These are phyloP conservation scores for Plasmopara halstedii DNA, from an alignment of 352 stramenopile genomes.

Conservation along the genomic window DNA sequence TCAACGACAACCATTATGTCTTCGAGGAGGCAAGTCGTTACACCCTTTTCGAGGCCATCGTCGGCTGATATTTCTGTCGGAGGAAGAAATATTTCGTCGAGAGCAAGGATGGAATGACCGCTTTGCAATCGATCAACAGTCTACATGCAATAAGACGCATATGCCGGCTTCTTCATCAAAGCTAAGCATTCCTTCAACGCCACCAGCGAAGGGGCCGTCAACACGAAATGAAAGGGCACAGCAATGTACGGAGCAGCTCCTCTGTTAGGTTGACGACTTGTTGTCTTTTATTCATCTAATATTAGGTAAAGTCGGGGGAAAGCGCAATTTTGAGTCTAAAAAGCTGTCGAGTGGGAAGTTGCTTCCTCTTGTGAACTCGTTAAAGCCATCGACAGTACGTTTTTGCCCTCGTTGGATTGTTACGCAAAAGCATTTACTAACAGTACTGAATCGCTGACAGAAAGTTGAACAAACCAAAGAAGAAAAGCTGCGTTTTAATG, in stretches of 20 bases:
- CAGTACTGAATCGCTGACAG: slow-evolving; percentile 4
- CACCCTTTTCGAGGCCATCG: slow-evolving; percentile 25
- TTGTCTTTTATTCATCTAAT: background rate
- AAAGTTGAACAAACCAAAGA: slow-evolving; percentile 36
- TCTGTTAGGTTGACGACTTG: background rate
- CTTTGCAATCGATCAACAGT: slow-evolving; percentile 48
- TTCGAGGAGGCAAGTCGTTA: slow-evolving; percentile 6
- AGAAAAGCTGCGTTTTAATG: slow-evolving; percentile 65
- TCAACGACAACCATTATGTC: slow-evolving; percentile 16
- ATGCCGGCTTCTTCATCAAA: slow-evolving; percentile 19
- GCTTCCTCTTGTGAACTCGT: slow-evolving; percentile 26
- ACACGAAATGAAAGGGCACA: slow-evolving; percentile 48
- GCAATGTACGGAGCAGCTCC: slow-evolving; percentile 27
- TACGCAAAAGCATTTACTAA: no score
- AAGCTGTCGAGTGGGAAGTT: slow-evolving; percentile 26
- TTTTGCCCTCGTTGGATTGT: background rate
- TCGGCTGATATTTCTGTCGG: slow-evolving; percentile 32
- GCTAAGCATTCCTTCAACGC: slow-evolving; percentile 13
- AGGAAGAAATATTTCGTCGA: slow-evolving; percentile 47
- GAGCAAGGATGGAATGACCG: slow-evolving; percentile 73
- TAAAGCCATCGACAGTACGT: slow-evolving; percentile 26
- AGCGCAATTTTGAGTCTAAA: slow-evolving; percentile 11
- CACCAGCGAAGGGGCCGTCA: slow-evolving; percentile 35
- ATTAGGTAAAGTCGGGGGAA: slow-evolving; percentile 23
- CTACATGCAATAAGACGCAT: slow-evolving; percentile 37